Conservation (phyloP, 139 green algal genomes). For the Chlamydomonas sp. region DNA sequence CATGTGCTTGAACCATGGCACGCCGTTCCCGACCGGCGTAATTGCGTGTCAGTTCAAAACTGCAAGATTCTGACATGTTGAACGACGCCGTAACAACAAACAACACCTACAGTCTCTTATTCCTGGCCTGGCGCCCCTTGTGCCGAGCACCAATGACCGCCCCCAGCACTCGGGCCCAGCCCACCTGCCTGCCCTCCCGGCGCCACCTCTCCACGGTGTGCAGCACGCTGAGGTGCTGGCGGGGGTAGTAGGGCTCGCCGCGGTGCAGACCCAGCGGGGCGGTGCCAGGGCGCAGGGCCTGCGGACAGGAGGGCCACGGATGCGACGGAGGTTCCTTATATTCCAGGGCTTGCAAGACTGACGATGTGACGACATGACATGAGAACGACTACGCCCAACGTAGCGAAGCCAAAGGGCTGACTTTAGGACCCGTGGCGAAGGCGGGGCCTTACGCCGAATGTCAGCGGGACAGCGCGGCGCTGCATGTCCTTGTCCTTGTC, state of each 20-base stretch:
- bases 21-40: too few species aligned
- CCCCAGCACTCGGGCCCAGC: constrained; percentile 2
- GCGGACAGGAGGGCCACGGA: neutral
- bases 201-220: constrained; percentile 77
- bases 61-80: too few species aligned
- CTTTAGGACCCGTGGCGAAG: too few species aligned
- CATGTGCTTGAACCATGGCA: too few species aligned
- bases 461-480: too few species aligned
- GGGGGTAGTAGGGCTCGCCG: constrained; percentile 79
- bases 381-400: too few species aligned
- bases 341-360: too few species aligned
- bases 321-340: too few species aligned
- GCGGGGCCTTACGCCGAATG: too few species aligned
- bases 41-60: too few species aligned
- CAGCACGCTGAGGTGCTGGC: constrained; percentile 68
- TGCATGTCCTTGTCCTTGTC: neutral
- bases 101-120: neutral
- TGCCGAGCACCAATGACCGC: neutral
- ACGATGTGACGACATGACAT: too few species aligned
- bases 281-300: constrained; percentile 56
- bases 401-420: too few species aligned
- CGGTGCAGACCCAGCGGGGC: constrained; percentile 69
- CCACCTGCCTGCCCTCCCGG: constrained; percentile 70
- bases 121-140: neutral
- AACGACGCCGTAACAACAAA: neutral